A percentile compares a stretch with the other conserved stretches of the same genome.
phyloP scores from a whole-genome alignment of 805 yeast genomes.

The Candida coquimbonensis region DNA sequence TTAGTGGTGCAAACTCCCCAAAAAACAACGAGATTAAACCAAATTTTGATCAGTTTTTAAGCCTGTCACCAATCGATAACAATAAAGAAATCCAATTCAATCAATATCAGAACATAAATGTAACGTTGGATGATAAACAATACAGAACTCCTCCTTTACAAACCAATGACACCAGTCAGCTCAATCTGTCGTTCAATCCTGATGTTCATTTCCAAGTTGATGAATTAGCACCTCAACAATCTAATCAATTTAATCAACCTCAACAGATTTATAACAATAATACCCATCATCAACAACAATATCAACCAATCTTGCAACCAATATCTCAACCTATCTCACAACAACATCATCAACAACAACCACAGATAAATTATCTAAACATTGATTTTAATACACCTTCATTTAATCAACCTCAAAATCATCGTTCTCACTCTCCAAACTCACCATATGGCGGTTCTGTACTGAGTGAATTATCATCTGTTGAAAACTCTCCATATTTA shows the following conservation, averaged over 20 bases:
- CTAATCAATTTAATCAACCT: neutral
- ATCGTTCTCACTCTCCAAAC: slow-evolving; percentile 1
- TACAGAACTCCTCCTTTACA: too few species aligned
- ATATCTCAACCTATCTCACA: neutral
- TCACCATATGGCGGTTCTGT: slow-evolving; percentile 5
- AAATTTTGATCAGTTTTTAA: slow-evolving; percentile 15
- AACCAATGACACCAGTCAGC: too few species aligned
- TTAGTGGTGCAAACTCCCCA: neutral
- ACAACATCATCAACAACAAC: neutral
- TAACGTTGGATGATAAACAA: too few species aligned
- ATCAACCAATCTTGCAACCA: neutral
- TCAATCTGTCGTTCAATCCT: too few species aligned
- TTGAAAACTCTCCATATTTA: slow-evolving; percentile 20
- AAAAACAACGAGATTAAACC: neutral
- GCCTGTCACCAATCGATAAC: slow-evolving; percentile 13
- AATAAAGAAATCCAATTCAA: slow-evolving; percentile 1
- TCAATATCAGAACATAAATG: neutral
- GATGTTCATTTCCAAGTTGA: too few species aligned
- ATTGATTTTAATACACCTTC: slow-evolving; percentile 12
- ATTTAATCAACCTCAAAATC: slow-evolving; percentile 13
- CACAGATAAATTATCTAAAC: slow-evolving; percentile 4
- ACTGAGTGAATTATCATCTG: slow-evolving; percentile 21
- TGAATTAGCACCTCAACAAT: too few species aligned
- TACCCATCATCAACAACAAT: neutral
- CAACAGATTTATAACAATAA: neutral